Percentiles rank a stretch among this genome's conserved stretches.
These are phyloP conservation scores for Diaporthe vaccinii DNA, from an alignment of 2,329 filamentous ascomycete genomes.

Conservation along the genomic window DNA sequence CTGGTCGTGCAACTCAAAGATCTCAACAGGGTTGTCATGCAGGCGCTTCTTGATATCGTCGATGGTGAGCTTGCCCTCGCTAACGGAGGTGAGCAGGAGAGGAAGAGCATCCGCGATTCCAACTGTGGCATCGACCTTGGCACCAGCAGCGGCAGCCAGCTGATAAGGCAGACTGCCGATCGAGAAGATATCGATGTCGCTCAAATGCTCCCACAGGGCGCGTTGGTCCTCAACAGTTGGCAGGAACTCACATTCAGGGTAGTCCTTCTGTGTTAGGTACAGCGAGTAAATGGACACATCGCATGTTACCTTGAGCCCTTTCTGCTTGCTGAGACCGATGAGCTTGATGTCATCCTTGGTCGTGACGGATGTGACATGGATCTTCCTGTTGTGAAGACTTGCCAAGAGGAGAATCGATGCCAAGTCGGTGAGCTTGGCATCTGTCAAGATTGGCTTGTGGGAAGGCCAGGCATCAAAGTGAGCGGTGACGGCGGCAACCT, in stretches of 20 bases:
- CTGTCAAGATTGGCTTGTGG: slow-evolving; percentile 84
- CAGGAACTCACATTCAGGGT: slow-evolving; percentile 74
- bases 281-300: slow-evolving; percentile 86
- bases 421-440: slow-evolving; percentile 84
- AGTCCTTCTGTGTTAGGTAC: slow-evolving; percentile 80
- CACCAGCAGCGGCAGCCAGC: slow-evolving; percentile 70
- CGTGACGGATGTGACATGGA: slow-evolving; percentile 86
- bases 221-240: slow-evolving; percentile 78
- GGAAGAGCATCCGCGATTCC: slow-evolving; percentile 82
- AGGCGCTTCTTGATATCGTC: slow-evolving; percentile 80
- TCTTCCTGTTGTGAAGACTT: slow-evolving; percentile 81
- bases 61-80: slow-evolving; percentile 79
- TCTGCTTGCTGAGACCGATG: slow-evolving; percentile 83
- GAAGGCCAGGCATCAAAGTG: slow-evolving; percentile 84
- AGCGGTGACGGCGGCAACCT: slow-evolving; percentile 82
- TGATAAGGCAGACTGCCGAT: slow-evolving; percentile 85
- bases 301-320: slow-evolving; percentile 85
- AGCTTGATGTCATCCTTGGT: slow-evolving; percentile 84
- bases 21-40: slow-evolving; percentile 83
- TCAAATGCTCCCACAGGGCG: slow-evolving; percentile 80
- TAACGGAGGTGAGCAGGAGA: slow-evolving; percentile 80
- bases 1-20: slow-evolving; percentile 87
- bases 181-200: slow-evolving; percentile 83
- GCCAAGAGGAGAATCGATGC: slow-evolving; percentile 85
- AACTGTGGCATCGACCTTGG: slow-evolving; percentile 68